Conservation (phyloP, 306 rosid genomes). For the Pterocarpus santalinus region DNA sequence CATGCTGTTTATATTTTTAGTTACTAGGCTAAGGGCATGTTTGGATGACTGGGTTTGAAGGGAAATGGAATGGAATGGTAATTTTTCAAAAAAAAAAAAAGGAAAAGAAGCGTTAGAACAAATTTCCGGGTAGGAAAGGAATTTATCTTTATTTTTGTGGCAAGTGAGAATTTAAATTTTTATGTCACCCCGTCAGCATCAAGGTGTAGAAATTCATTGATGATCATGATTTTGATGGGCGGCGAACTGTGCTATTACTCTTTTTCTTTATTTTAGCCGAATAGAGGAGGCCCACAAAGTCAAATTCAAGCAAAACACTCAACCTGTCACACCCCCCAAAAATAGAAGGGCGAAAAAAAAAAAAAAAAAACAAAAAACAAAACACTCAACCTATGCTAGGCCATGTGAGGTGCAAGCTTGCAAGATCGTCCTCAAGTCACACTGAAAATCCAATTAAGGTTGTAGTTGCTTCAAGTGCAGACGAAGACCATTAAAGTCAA, state of each 20-base stretch:
- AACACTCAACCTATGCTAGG: background rate
- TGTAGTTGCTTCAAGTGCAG: conserved; percentile 15
- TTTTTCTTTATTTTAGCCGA: background rate
- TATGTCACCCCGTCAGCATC: background rate
- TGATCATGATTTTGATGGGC: background rate
- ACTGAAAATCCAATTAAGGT: too few species aligned
- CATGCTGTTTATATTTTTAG: background rate
- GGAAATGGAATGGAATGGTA: too few species aligned
- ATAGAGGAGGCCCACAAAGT: background rate
- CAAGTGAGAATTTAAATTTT: background rate
- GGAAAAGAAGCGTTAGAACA: too few species aligned
- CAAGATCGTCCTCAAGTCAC: too few species aligned
- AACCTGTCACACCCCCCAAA: background rate
- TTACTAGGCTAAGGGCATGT: too few species aligned
- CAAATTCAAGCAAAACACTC: conserved; percentile 14
- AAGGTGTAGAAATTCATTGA: background rate
- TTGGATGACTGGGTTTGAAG: too few species aligned
- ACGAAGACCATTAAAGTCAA: conserved; percentile 38
- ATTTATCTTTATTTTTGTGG: background rate
- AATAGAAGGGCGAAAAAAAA: background rate
- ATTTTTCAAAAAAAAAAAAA: too few species aligned
- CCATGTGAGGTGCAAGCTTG: background rate
- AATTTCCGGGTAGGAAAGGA: background rate
- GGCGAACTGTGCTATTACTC: too few species aligned
- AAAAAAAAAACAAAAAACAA: background rate